Evolutionary conservation across 352 stramenopile genomes (phyloP).

Genomic region (Globisporangium radiosum): DNA sequence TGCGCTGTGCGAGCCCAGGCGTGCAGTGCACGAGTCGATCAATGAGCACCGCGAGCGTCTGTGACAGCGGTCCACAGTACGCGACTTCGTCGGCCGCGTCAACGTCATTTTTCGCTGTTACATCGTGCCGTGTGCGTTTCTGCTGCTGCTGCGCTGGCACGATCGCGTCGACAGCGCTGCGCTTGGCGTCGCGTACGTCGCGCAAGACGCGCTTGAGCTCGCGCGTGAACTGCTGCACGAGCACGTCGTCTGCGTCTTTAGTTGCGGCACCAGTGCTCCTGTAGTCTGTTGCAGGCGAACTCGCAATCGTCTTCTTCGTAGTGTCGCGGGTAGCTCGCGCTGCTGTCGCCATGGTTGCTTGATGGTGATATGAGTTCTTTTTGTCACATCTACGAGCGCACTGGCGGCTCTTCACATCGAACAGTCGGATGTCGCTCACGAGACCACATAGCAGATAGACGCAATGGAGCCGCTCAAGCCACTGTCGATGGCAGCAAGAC

Average conservation of each 20-base stretch:
- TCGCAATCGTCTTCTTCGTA: conserved; percentile 11
- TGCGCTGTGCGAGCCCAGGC: conserved; percentile 22
- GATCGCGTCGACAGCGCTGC: conserved; percentile 12
- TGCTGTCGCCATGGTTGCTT: background rate
- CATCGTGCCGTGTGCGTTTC: background rate
- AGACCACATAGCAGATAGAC: background rate
- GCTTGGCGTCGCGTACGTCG: conserved; percentile 20
- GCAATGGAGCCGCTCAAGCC: conserved; percentile 8
- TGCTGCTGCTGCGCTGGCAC: conserved; percentile 4
- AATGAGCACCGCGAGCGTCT: conserved; percentile 34
- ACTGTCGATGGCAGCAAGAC: background rate
- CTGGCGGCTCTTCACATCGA: too few relatives aligned
- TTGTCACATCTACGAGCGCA: background rate
- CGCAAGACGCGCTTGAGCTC: conserved; percentile 49
- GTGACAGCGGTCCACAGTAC: conserved; percentile 32
- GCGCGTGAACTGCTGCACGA: conserved; percentile 47
- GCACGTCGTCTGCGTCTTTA: conserved; percentile 16
- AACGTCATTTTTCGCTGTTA: conserved; percentile 1
- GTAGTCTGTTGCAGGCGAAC: background rate
- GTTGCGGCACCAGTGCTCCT: too few relatives aligned
- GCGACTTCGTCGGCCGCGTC: conserved; percentile 20
- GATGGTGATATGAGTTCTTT: conserved; percentile 26
- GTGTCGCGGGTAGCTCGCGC: background rate
- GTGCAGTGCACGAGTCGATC: conserved; percentile 23
- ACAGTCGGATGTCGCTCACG: too few relatives aligned